A percentile compares a stretch with the other conserved stretches of the same genome.
Evolutionary conservation across 139 green algal genomes (phyloP).

Genomic region (Yamagishiella unicocca): DNA sequence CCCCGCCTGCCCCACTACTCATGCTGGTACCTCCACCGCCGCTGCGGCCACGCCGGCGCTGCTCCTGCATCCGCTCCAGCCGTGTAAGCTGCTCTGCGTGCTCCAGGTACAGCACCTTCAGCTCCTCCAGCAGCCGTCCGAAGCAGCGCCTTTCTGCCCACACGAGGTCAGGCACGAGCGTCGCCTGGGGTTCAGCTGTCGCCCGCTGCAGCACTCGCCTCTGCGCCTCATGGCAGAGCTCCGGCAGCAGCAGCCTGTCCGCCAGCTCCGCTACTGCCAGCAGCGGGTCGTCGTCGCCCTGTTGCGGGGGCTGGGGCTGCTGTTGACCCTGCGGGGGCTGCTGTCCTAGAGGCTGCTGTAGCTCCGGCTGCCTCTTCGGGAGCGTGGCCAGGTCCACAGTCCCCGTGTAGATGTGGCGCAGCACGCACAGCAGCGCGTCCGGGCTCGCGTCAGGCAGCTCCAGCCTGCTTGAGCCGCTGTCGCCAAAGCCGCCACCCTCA

Average conservation of each 20-base stretch:
- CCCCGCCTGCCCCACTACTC: background rate
- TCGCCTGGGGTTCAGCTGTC: background rate
- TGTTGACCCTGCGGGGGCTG: background rate
- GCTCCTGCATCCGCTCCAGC: background rate
- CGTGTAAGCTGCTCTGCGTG: background rate
- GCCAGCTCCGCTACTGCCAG: background rate
- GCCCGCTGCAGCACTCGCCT: background rate
- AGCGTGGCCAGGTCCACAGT: background rate
- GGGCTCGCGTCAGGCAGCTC: background rate
- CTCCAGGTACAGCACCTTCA: background rate
- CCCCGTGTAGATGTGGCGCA: constrained; percentile 3
- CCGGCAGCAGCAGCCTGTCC: background rate
- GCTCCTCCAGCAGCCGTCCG: background rate
- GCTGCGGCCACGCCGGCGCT: background rate
- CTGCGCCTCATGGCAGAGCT: background rate
- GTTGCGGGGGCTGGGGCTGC: background rate
- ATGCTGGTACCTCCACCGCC: background rate
- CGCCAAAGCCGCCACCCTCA: background rate
- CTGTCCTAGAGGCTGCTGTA: background rate
- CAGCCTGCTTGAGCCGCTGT: background rate
- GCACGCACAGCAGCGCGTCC: background rate
- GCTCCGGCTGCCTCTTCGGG: background rate
- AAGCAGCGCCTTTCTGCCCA: background rate
- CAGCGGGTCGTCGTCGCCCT: background rate
- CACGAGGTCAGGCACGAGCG: background rate